These are phyloP conservation scores for Suhomyces bribrorum DNA, from an alignment of 1,139 yeast species.

Conservation along the genomic window DNA sequence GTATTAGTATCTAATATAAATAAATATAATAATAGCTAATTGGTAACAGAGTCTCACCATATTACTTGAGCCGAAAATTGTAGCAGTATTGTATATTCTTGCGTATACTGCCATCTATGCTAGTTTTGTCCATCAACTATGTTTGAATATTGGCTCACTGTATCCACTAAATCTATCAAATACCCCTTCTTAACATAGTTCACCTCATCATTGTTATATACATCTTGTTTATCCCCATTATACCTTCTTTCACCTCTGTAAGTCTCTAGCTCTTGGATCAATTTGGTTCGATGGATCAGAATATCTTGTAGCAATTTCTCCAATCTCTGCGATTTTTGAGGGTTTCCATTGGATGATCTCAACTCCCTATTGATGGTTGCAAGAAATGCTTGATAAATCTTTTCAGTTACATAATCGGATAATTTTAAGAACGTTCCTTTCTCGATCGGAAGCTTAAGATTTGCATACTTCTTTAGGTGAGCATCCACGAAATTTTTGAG, in stretches of 20 bases:
- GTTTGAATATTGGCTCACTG: neutral
- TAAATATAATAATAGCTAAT: too few species aligned
- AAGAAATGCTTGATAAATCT: conserved; percentile 19
- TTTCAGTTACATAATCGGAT: conserved; percentile 20
- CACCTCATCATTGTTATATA: conserved; percentile 24
- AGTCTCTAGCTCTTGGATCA: conserved; percentile 13
- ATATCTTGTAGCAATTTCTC: conserved; percentile 15
- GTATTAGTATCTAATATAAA: too few species aligned
- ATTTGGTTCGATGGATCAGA: conserved; percentile 11
- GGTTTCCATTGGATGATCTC: neutral
- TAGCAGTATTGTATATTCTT: too few species aligned
- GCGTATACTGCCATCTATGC: too few species aligned
- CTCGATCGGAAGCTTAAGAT: conserved; percentile 12
- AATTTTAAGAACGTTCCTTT: conserved; percentile 28
- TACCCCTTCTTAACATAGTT: conserved; percentile 27
- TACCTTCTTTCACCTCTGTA: conserved; percentile 8
- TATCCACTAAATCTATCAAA: conserved; percentile 22
- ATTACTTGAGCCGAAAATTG: too few species aligned
- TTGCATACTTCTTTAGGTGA: conserved; percentile 10
- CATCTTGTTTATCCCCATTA: conserved; percentile 14
- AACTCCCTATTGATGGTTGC: conserved; percentile 12
- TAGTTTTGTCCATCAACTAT: neutral
- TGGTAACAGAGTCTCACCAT: too few species aligned
- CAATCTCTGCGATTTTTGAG: conserved; percentile 1
- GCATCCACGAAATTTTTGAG: conserved; percentile 18